Evolutionary conservation across 2,329 filamentous ascomycete species (phyloP).

Genomic region (Thyridium curvatum): DNA sequence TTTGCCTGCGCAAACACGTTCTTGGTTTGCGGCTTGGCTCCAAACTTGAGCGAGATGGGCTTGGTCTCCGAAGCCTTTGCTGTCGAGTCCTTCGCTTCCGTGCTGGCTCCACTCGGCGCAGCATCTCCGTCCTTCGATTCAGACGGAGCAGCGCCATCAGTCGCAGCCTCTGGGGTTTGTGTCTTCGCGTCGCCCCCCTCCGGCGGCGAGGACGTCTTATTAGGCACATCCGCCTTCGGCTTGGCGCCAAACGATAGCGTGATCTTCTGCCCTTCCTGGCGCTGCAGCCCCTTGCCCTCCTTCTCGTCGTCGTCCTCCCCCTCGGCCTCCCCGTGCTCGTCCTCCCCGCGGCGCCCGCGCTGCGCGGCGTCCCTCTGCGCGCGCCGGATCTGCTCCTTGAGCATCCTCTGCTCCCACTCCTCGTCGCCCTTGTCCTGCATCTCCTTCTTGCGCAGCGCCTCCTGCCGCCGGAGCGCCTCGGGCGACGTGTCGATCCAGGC

Average conservation of each 20-base stretch:
- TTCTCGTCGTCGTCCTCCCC: slow-evolving; percentile 33
- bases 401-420: slow-evolving; percentile 75
- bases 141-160: neutral
- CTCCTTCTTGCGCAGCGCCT: slow-evolving; percentile 77
- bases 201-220: slow-evolving; percentile 11
- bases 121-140: neutral
- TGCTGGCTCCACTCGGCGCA: neutral
- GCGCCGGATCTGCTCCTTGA: slow-evolving; percentile 76
- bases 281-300: slow-evolving; percentile 41
- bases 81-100: slow-evolving; percentile 6
- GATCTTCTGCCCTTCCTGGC: slow-evolving; percentile 69
- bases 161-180: neutral
- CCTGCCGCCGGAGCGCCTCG: slow-evolving; percentile 72
- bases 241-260: slow-evolving; percentile 58
- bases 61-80: slow-evolving; percentile 19
- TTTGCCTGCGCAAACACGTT: slow-evolving; percentile 65
- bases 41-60: slow-evolving; percentile 59
- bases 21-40: slow-evolving; percentile 60
- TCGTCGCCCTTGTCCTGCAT: slow-evolving; percentile 86
- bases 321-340: slow-evolving; percentile 31
- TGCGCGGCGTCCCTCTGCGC: slow-evolving; percentile 56
- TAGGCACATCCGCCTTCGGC: slow-evolving; percentile 9
- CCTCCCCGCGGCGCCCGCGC: slow-evolving; percentile 29
- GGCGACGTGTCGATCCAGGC: slow-evolving; percentile 89
- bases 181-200: slow-evolving; percentile 1